Evolutionary conservation across 2,329 filamentous ascomycete genomes (phyloP).

Genomic region (Tolypocladium pustulatum): DNA sequence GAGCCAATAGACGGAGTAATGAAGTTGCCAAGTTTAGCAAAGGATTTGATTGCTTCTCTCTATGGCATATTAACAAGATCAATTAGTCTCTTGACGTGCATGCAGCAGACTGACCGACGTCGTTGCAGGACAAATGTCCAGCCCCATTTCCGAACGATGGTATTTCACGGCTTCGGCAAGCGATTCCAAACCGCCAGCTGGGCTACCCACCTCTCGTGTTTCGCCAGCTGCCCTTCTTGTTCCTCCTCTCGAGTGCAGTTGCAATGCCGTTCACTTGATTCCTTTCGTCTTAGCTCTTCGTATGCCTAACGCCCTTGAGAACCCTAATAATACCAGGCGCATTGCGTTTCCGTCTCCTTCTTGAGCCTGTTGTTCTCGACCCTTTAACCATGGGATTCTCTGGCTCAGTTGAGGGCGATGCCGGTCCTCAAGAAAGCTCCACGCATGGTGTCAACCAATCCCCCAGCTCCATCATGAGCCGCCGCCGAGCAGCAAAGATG

Average conservation of each 20-base stretch:
- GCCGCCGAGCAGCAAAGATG: conserved; percentile 9
- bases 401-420: background rate
- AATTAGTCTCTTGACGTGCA: background rate
- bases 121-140: background rate
- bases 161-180: background rate
- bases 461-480: conserved; percentile 6
- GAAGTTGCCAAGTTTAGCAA: conserved; percentile 2
- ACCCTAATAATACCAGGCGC: background rate
- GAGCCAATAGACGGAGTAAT: conserved; percentile 6
- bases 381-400: background rate
- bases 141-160: background rate
- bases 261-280: background rate
- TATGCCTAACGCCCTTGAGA: background rate
- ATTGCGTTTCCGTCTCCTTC: background rate
- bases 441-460: background rate
- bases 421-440: background rate
- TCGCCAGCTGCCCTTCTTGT: background rate
- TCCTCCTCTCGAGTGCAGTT: background rate
- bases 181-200: background rate
- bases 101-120: background rate
- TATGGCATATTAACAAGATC: background rate
- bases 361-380: background rate
- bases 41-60: conserved; percentile 1
- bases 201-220: background rate
- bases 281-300: background rate